Percentiles rank a stretch among this genome's conserved stretches.
These are phyloP conservation scores for Musa itinerans DNA, from an alignment of 176 grass and related monocot genomes.

Conservation along the genomic window DNA sequence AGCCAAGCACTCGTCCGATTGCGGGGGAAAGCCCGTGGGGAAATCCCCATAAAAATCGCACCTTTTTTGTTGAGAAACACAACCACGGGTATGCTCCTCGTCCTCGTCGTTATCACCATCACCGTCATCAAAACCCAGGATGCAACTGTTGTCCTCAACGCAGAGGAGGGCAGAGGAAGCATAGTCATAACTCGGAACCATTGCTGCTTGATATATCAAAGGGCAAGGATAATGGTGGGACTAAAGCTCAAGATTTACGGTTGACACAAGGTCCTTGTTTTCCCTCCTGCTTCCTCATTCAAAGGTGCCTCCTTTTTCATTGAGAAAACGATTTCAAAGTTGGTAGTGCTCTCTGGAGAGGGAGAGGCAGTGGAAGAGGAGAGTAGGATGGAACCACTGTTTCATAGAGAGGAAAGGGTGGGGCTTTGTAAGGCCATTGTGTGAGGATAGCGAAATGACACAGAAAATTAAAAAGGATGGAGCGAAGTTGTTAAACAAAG, in stretches of 20 bases:
- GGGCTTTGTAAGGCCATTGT: neutral
- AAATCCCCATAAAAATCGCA: slow-evolving; percentile 18
- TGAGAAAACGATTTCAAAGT: neutral
- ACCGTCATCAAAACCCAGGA: slow-evolving; percentile 33
- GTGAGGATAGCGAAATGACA: neutral
- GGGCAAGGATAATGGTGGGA: neutral
- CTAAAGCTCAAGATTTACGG: neutral
- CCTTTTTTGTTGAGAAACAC: slow-evolving; percentile 22
- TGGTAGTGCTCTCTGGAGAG: too few species aligned
- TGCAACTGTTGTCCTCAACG: slow-evolving; percentile 47
- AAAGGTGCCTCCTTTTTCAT: neutral
- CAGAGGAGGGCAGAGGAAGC: slow-evolving; percentile 42
- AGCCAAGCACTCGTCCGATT: slow-evolving; percentile 37
- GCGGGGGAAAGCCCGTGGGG: slow-evolving; percentile 32
- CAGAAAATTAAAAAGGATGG: neutral
- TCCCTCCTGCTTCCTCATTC: neutral
- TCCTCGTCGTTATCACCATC: slow-evolving; percentile 13
- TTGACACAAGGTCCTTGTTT: neutral
- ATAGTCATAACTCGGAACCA: neutral
- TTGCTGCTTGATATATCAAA: neutral
- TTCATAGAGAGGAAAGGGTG: neutral
- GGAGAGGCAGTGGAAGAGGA: neutral
- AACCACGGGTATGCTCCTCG: slow-evolving; percentile 12
- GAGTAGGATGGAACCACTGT: neutral
- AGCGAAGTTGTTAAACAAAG: neutral